Conservation (phyloP, 2,329 filamentous ascomycete species). For the Metarhizium rileyi region DNA sequence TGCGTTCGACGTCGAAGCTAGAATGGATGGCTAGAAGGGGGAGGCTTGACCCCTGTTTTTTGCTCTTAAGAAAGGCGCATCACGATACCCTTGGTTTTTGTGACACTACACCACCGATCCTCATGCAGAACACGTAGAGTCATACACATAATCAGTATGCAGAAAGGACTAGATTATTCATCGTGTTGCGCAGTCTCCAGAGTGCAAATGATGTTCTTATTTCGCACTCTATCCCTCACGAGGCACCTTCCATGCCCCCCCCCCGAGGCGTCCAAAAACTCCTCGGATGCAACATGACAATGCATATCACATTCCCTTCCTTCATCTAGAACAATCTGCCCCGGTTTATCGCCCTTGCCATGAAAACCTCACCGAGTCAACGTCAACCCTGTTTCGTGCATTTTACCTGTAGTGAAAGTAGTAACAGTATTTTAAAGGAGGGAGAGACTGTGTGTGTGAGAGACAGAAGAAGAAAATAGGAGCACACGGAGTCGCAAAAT, state of each 20-base stretch:
- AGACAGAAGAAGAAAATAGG: not conserved
- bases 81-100: slow-evolving; percentile 1
- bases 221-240: not conserved
- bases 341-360: not conserved
- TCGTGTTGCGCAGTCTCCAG: too few species aligned
- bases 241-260: not conserved
- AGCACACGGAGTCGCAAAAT: not conserved
- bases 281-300: not conserved
- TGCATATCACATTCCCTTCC: not conserved
- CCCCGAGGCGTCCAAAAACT: not conserved
- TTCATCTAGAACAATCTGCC: not conserved
- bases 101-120: not conserved
- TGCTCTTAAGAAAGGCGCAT: not conserved
- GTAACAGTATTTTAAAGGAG: not conserved
- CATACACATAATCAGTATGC: too few species aligned
- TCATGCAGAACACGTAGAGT: not conserved
- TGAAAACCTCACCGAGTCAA: not conserved
- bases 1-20: slow-evolving; percentile 5
- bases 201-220: too few species aligned
- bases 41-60: slow-evolving; percentile 1
- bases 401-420: not conserved
- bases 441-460: not conserved
- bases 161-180: too few species aligned
- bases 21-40: slow-evolving; percentile 3
- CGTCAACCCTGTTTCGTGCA: not conserved